Conservation (phyloP, 2,329 filamentous ascomycete genomes). For the Penicillium olsonii region DNA sequence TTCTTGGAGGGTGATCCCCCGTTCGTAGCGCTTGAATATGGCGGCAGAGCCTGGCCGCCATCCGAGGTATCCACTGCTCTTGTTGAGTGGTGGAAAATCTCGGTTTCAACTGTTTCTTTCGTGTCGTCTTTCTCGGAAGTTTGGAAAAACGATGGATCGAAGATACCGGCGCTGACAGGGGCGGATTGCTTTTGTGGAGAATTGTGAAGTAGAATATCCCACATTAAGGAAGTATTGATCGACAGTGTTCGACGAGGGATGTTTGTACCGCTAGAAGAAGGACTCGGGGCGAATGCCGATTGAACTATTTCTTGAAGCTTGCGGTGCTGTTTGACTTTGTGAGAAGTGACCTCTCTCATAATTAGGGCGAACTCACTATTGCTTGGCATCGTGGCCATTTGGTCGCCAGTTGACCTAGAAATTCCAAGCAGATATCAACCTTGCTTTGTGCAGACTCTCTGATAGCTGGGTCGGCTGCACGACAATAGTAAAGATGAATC, state of each 20-base stretch:
- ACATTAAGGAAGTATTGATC: constrained; percentile 34
- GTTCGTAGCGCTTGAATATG: constrained; percentile 25
- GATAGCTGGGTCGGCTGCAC: constrained; percentile 45
- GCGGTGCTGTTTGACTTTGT: constrained; percentile 22
- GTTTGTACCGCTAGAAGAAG: constrained; percentile 10
- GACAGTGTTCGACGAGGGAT: constrained; percentile 27
- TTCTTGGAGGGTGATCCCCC: constrained; percentile 9
- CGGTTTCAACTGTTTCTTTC: constrained; percentile 29
- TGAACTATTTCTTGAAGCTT: constrained; percentile 26
- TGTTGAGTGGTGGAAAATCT: constrained; percentile 32
- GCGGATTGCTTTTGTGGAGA: constrained; percentile 10
- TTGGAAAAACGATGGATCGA: neutral
- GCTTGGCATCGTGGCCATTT: constrained; percentile 28
- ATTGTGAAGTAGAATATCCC: constrained; percentile 33
- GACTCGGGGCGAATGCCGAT: constrained; percentile 27
- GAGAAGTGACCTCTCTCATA: neutral
- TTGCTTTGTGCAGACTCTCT: constrained; percentile 27
- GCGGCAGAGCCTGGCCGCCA: constrained; percentile 32
- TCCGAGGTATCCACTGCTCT: constrained; percentile 21
- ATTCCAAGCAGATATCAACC: constrained; percentile 27
- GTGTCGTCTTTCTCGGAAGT: constrained; percentile 9
- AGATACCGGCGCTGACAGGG: neutral
- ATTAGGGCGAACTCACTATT: constrained; percentile 23
- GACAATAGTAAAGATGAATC: constrained; percentile 56
- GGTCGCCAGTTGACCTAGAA: constrained; percentile 24